Evolutionary conservation across 208 protist species (phyloP), one percentile per base, ranked within the genome.

Genomic region (Trypanosoma congolense): DNA sequence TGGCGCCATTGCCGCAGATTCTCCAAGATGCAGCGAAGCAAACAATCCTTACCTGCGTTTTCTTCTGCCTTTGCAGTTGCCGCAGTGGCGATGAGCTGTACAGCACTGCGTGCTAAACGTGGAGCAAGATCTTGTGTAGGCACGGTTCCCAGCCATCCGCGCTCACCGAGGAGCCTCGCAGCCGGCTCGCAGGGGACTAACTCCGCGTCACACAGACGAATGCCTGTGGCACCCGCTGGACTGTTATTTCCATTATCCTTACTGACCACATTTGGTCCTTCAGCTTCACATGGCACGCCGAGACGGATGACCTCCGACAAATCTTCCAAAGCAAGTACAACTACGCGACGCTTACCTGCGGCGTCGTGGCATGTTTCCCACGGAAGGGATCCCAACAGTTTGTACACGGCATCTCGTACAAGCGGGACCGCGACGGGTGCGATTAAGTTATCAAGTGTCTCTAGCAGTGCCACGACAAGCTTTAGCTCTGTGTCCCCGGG

Each of bases 381-480:
- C 12, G 46, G 6, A 14, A 33, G 21, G 1, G 21, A 3, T 8
- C 18, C n/a, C 3, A 67, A 29, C 18, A 67, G 29, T 28, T 8
- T 21, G 36, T 67, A 67, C n/a, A 45, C 61, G 16, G 70, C 55
- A 22, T 21, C 25, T 36, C 49, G n/a, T 31, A 65, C 46, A 21
- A 21, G 41, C 41, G 43, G 36, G 5, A 60, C 40, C 42, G 30
- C 47, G 12, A 36, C 36, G 14, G 52, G 29, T 18, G 41, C 52
- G 4, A 43, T 45, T 22, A 52, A 19, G 1, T 18, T 24, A 8
- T 59, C 56, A 33, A 67, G 12, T 21, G 53, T 59, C 54, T 92
- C 84, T 9, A 92, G 67, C 8, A 92, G 70, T 35, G 73, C 84
- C 2, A 92, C 46, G 16, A 77, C 73, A 44, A 92, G 52, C 51